A percentile compares a stretch with the other conserved stretches of the same genome.
Conservation (phyloP, 1,139 yeast genomes). For the Blastobotrys arbuscula region DNA sequence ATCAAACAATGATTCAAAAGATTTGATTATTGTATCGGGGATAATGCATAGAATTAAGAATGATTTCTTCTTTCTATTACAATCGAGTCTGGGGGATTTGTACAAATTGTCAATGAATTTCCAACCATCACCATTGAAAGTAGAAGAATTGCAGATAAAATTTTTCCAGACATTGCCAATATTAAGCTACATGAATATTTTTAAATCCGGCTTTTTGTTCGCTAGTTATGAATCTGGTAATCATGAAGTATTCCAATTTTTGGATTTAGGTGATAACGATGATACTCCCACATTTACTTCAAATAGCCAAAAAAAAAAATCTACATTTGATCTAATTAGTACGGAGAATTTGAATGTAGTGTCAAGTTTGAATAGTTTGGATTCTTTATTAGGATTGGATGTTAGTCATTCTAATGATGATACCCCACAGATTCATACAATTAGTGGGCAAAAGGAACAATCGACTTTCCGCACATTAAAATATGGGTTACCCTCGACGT, state of each 20-base stretch:
- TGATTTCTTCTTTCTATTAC: slow-evolving; percentile 65
- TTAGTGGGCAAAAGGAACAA: slow-evolving; percentile 39
- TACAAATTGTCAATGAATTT: slow-evolving; percentile 57
- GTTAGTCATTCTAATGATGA: slow-evolving; percentile 34
- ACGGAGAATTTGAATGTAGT: slow-evolving; percentile 56
- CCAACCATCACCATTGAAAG: slow-evolving; percentile 29
- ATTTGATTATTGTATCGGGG: slow-evolving; percentile 45
- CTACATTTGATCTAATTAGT: slow-evolving; percentile 1
- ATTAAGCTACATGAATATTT: slow-evolving; percentile 50
- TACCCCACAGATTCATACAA: slow-evolving; percentile 36
- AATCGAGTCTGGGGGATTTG: slow-evolving; percentile 69
- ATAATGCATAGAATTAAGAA: slow-evolving; percentile 46
- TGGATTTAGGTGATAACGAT: slow-evolving; percentile 55
- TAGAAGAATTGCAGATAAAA: slow-evolving; percentile 40
- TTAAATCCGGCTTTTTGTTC: slow-evolving; percentile 71
- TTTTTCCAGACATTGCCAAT: slow-evolving; percentile 75
- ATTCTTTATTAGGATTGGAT: slow-evolving; percentile 54
- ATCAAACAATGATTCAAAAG: slow-evolving; percentile 7
- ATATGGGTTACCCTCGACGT: slow-evolving; percentile 58
- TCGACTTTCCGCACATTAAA: slow-evolving; percentile 48
- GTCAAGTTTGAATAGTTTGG: slow-evolving; percentile 47
- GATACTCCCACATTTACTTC: slow-evolving; percentile 6
- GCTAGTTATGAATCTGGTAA: slow-evolving; percentile 61
- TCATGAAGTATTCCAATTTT: slow-evolving; percentile 68
- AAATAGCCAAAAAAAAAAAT: slow-evolving; percentile 43